These are phyloP conservation scores for Leccinum subgranulosum DNA, from an alignment of 768 basidiomycete species.

Conservation along the genomic window DNA sequence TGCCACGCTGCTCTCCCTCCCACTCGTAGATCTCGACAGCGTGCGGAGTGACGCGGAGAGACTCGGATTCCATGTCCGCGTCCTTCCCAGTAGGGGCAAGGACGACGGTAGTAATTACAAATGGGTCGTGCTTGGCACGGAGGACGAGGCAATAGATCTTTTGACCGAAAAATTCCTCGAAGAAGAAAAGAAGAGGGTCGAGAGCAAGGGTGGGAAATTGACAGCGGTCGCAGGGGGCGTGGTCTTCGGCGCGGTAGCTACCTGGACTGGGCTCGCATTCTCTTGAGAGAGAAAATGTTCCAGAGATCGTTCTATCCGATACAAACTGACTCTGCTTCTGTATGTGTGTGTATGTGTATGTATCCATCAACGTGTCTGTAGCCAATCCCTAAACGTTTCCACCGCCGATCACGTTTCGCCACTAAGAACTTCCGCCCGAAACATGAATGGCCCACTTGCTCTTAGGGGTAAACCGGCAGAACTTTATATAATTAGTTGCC, in stretches of 20 bases:
- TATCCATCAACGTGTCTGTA: neutral
- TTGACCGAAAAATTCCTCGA: constrained; percentile 27
- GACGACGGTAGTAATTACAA: constrained; percentile 24
- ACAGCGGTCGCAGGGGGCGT: constrained; percentile 53
- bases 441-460: neutral
- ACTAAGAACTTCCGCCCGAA: neutral
- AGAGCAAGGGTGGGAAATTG: constrained; percentile 29
- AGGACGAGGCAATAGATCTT: constrained; percentile 42
- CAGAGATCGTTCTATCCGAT: neutral
- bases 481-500: neutral
- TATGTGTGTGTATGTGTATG: neutral
- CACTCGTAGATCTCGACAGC: constrained; percentile 40
- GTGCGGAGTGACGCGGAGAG: constrained; percentile 41
- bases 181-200: constrained; percentile 26
- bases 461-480: neutral
- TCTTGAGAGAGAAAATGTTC: constrained; percentile 29
- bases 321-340: neutral
- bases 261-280: constrained; percentile 57
- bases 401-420: constrained; percentile 5
- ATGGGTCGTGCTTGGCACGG: constrained; percentile 54
- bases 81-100: constrained; percentile 31
- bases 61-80: constrained; percentile 42
- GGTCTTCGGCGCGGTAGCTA: constrained; percentile 59
- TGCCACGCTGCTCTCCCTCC: constrained; percentile 50
- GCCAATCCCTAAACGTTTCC: neutral